Conservation (phyloP, 495 filamentous ascomycete species). For the Barbatosphaeria neglecta region DNA sequence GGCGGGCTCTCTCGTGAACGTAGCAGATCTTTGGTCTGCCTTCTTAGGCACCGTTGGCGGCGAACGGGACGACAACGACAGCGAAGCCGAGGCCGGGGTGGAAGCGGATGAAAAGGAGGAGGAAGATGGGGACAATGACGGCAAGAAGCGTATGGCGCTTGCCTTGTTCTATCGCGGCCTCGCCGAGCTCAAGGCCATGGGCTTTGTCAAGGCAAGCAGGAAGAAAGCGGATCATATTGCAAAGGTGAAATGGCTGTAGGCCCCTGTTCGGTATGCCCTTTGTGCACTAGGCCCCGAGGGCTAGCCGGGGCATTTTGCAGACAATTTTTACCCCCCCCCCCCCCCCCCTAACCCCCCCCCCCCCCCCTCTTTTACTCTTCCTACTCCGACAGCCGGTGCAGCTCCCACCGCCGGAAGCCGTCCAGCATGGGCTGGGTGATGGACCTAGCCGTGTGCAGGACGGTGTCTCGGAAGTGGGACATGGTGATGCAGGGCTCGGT, state of each 20-base stretch:
- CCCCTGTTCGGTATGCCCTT: background rate
- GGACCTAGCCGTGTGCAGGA: conserved; percentile 50
- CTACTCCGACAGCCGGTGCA: conserved; percentile 4
- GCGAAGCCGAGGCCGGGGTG: conserved; percentile 35
- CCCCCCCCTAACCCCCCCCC: too few relatives aligned
- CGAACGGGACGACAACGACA: conserved; percentile 33
- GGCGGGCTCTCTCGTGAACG: conserved; percentile 77
- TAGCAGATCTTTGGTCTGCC: conserved; percentile 79
- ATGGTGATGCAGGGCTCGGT: conserved; percentile 40
- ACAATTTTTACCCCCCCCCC: too few relatives aligned
- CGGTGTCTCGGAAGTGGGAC: conserved; percentile 53
- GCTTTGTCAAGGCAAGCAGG: conserved; percentile 76
- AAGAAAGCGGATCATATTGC: conserved; percentile 88
- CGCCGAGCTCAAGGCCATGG: conserved; percentile 74
- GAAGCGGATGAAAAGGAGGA: conserved; percentile 14
- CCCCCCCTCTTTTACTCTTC: too few relatives aligned
- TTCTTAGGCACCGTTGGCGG: conserved; percentile 66
- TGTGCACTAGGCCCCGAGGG: too few relatives aligned
- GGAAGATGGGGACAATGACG: conserved; percentile 19
- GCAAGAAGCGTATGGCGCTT: conserved; percentile 43
- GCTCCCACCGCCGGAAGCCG: conserved; percentile 57
- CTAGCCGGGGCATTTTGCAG: too few relatives aligned
- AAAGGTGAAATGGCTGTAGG: conserved; percentile 48
- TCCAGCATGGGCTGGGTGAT: conserved; percentile 55
- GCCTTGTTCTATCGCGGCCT: conserved; percentile 70